These are phyloP conservation scores for Hamigera avellanea DNA, from an alignment of 495 filamentous ascomycete genomes.

Conservation along the genomic window DNA sequence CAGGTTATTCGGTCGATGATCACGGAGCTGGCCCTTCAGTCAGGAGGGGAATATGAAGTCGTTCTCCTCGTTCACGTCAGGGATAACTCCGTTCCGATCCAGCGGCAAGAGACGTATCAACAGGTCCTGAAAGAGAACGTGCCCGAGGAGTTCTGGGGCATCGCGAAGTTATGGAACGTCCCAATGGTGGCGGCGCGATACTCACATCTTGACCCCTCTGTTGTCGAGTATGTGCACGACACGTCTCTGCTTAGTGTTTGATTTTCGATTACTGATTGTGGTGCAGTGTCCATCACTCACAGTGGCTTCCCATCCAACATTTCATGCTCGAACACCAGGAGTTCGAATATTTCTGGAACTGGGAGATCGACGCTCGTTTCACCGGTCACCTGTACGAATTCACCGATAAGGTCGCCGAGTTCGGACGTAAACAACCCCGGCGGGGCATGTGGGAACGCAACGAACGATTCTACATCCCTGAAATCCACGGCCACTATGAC, in stretches of 20 bases:
- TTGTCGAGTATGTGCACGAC: neutral
- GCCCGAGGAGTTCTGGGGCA: slow-evolving; percentile 52
- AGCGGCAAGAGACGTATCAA: too few relatives aligned
- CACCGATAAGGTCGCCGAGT: slow-evolving; percentile 43
- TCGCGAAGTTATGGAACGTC: slow-evolving; percentile 11
- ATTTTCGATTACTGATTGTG: slow-evolving; percentile 12
- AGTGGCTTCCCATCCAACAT: neutral
- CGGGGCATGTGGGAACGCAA: slow-evolving; percentile 63
- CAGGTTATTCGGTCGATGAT: slow-evolving; percentile 58
- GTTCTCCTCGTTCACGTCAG: slow-evolving; percentile 62
- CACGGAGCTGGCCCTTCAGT: slow-evolving; percentile 54
- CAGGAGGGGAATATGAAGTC: slow-evolving; percentile 65
- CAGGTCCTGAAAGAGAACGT: slow-evolving; percentile 15
- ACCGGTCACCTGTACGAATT: slow-evolving; percentile 59
- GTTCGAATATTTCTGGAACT: slow-evolving; percentile 64
- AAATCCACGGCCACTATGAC: slow-evolving; percentile 36
- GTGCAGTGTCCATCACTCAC: slow-evolving; percentile 15
- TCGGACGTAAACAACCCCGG: slow-evolving; percentile 48
- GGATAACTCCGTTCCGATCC: slow-evolving; percentile 35
- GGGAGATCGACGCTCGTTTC: slow-evolving; percentile 57
- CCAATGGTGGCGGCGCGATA: slow-evolving; percentile 3
- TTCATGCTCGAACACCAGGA: slow-evolving; percentile 54
- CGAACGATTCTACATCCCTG: slow-evolving; percentile 55
- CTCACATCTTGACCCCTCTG: too few relatives aligned
- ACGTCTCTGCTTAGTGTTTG: slow-evolving; percentile 40